Evolutionary conservation across 768 basidiomycete species (phyloP).

Genomic region (Pholiota microspora): DNA sequence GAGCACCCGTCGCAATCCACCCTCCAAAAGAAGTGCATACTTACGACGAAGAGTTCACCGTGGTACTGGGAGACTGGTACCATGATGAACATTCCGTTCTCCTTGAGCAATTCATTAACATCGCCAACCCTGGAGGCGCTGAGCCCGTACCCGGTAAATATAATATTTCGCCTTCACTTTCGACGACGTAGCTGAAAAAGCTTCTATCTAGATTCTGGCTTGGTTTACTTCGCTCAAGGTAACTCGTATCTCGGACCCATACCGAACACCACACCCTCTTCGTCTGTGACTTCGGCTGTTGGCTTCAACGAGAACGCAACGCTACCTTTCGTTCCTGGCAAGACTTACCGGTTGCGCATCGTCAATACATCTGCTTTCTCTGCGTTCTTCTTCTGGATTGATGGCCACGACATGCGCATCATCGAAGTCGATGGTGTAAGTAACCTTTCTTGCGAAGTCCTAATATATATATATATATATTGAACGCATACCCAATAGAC

Average conservation of each 20-base stretch:
- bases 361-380: constrained; percentile 79
- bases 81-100: constrained; percentile 70
- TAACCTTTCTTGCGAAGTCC: constrained; percentile 9
- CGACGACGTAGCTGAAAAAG: not conserved
- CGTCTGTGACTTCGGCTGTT: constrained; percentile 56
- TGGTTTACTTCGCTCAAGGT: constrained; percentile 84
- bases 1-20: constrained; percentile 82
- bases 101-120: constrained; percentile 62
- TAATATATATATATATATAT: not conserved
- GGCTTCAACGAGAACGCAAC: constrained; percentile 89
- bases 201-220: constrained; percentile 54
- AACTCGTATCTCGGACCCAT: constrained; percentile 65
- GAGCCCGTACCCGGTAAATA: constrained; percentile 83
- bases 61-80: constrained; percentile 92
- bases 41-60: constrained; percentile 91
- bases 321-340: constrained; percentile 80
- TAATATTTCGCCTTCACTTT: not conserved
- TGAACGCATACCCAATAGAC: constrained; percentile 38
- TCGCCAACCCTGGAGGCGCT: constrained; percentile 76
- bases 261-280: constrained; percentile 43
- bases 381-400: constrained; percentile 85
- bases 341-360: constrained; percentile 87
- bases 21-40: constrained; percentile 59
- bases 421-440: constrained; percentile 84
- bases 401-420: constrained; percentile 81